These are phyloP conservation scores for Aspergillus sergii DNA, from an alignment of 2,329 filamentous ascomycete genomes.

Conservation along the genomic window DNA sequence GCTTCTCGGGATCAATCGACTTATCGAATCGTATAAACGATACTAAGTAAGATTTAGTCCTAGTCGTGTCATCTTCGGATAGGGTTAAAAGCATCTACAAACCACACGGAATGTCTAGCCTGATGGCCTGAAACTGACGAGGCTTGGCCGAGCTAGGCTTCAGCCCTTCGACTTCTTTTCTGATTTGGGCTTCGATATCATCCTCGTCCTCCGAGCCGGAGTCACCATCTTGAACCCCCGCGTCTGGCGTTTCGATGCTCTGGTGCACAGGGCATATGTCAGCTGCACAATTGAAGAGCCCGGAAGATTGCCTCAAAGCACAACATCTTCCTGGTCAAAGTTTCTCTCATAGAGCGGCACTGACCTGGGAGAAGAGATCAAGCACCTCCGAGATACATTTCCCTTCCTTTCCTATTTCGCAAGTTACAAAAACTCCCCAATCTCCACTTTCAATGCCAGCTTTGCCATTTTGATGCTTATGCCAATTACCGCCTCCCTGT, in stretches of 20 bases:
- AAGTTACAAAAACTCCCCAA: constrained; percentile 65
- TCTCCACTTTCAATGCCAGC: constrained; percentile 52
- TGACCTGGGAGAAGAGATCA: constrained; percentile 60
- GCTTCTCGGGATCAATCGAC: constrained; percentile 61
- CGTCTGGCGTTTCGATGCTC: constrained; percentile 21
- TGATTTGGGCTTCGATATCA: constrained; percentile 64
- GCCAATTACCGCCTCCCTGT: constrained; percentile 35
- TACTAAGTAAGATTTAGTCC: constrained; percentile 12
- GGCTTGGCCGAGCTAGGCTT: constrained; percentile 49
- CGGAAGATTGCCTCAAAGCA: neutral
- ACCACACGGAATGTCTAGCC: constrained; percentile 55
- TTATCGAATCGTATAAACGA: constrained; percentile 59
- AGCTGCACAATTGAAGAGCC: constrained; percentile 2
- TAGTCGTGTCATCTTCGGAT: constrained; percentile 44
- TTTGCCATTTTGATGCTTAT: constrained; percentile 28
- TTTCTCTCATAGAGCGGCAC: constrained; percentile 18
- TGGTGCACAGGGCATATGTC: constrained; percentile 12
- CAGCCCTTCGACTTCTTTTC: constrained; percentile 59
- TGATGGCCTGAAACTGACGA: constrained; percentile 55
- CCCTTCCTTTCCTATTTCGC: constrained; percentile 62
- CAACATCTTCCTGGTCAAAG: neutral
- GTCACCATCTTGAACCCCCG: constrained; percentile 29
- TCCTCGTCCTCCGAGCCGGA: constrained; percentile 40
- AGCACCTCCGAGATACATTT: constrained; percentile 61
- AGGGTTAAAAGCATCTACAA: constrained; percentile 23